Base-by-base conservation (phyloP, 805 yeast species). In the Ogataea minuta region DNA sequence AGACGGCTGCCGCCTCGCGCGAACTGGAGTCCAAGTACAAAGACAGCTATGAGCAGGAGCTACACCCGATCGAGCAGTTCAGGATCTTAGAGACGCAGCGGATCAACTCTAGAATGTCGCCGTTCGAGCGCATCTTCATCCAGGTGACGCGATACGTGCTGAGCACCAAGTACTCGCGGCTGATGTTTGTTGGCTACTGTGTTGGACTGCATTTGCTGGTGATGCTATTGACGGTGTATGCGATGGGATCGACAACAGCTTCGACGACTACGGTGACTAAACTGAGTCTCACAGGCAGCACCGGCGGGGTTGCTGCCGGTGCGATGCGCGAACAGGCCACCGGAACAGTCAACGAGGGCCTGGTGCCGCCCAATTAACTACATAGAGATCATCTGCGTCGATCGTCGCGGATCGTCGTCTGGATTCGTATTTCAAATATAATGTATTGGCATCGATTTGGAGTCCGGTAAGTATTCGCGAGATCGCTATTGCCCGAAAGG, bases 21-120 rank as follows among this genome's bases (percentile, higher is more conserved):
- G 56, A 60, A 51, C 56, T 77, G 9, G 95, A 84, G 52, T 70
- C 72, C 23, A 72, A 73, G 49, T 82, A 84, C 57, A 76, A 76
- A 31, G 67, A 72, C 21, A 73, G 63, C 34, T 89, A 85, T 64
- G 95, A 88, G 51, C 80, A 82, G 36, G 81, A 81, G 34, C 65
- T 88, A 31, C 89, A 88, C 51, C 95, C 96, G 23, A 77, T 89
- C 44, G 91, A 85, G 49, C 84, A 79, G 53, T 86, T 91, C 62
- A 75, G 95, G 52, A 74, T 79, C 31, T 68, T 79, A 46, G 96
- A 88, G 56, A 76, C 84, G 24, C 88, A 83, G 52, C 70, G 95
- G 49, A 81, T 84, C 32, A 72, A 74, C 35, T 77, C 89, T 6
- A 74, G 77, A 33, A 68, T 89, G 59, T 79, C 90, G 2, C 84